Conservation (phyloP, 2,329 filamentous ascomycete species). For the Herpotrichia juniperi region DNA sequence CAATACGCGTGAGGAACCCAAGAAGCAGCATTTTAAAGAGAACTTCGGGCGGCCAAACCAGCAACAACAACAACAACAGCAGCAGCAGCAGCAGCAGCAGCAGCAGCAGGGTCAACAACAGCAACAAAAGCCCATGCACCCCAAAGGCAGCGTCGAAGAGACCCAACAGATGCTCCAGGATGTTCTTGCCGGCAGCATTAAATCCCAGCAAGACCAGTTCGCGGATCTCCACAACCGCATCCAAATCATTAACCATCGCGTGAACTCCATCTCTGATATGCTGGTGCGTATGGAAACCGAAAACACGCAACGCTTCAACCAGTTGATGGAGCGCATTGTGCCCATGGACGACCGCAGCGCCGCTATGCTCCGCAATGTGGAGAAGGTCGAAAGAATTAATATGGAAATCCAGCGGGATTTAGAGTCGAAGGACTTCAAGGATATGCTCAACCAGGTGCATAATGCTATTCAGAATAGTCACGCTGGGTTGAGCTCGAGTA, state of each 20-base stretch:
- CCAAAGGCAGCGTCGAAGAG: slow-evolving; percentile 28
- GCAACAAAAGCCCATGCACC: slow-evolving; percentile 27
- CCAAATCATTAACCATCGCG: slow-evolving; percentile 73
- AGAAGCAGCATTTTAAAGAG: slow-evolving; percentile 33
- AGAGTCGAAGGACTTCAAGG: slow-evolving; percentile 63
- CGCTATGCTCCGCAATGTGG: slow-evolving; percentile 54
- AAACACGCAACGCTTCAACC: slow-evolving; percentile 63
- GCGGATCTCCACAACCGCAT: slow-evolving; percentile 84
- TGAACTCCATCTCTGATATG: slow-evolving; percentile 66
- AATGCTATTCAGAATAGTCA: slow-evolving; percentile 61
- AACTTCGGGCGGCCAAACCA: slow-evolving; percentile 23
- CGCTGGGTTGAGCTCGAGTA: slow-evolving; percentile 55
- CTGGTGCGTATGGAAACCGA: slow-evolving; percentile 59
- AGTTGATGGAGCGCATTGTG: slow-evolving; percentile 49
- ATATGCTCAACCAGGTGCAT: slow-evolving; percentile 61
- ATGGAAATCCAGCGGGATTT: slow-evolving; percentile 60
- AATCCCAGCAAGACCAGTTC: slow-evolving; percentile 67
- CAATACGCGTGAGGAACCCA: slow-evolving; percentile 41
- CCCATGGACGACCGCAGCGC: slow-evolving; percentile 38
- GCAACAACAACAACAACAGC: slow-evolving; percentile 35
- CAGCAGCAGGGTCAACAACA: slow-evolving; percentile 35
- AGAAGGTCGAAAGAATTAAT: slow-evolving; percentile 60
- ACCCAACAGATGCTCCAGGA: slow-evolving; percentile 49
- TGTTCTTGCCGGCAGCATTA: slow-evolving; percentile 52
- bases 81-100: slow-evolving; percentile 39